These are phyloP conservation scores for Aspergillus sp. DNA, from an alignment of 2,329 filamentous ascomycete species.

Conservation along the genomic window DNA sequence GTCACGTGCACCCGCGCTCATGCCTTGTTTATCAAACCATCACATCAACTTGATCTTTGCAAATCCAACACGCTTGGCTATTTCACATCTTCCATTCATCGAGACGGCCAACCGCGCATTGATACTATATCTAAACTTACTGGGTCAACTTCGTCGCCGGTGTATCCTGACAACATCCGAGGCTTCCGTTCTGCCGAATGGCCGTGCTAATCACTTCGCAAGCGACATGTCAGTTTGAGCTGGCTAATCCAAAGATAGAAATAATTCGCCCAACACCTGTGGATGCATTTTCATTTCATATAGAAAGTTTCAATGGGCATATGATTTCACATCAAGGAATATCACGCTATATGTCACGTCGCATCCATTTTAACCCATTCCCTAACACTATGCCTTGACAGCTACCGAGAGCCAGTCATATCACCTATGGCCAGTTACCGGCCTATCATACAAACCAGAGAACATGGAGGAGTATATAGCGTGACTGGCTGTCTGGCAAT, in stretches of 20 bases:
- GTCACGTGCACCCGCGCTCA: constrained; percentile 17
- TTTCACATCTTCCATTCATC: neutral
- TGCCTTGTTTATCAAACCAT: constrained; percentile 3
- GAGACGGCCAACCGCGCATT: too few relatives aligned
- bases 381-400: neutral
- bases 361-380: neutral
- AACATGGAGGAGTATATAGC: too few relatives aligned
- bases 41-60: neutral
- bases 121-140: neutral
- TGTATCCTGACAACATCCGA: neutral
- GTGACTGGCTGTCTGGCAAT: too few relatives aligned
- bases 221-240: neutral
- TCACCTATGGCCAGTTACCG: neutral
- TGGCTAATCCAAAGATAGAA: neutral
- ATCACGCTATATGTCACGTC: neutral
- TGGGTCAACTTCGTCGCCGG: neutral
- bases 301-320: too few relatives aligned
- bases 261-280: too few relatives aligned
- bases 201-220: neutral
- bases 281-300: too few relatives aligned
- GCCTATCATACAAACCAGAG: neutral
- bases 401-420: neutral
- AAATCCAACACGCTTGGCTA: neutral
- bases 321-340: too few relatives aligned
- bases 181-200: neutral